Conservation (phyloP, 331 rosid genomes). For the Acacia concinna region DNA sequence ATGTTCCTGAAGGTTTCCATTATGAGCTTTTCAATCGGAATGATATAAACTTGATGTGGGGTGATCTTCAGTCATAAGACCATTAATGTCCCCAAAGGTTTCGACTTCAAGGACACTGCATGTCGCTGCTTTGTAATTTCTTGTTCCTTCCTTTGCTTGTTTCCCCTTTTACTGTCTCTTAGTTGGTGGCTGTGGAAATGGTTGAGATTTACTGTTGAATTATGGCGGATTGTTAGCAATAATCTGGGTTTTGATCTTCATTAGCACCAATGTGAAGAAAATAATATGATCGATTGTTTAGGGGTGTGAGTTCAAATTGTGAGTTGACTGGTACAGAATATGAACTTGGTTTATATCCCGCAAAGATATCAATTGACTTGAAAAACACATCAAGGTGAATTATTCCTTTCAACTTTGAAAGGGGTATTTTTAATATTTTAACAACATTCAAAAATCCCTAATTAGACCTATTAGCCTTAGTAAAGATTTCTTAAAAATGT, state of each 20-base stretch:
- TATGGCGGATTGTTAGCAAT: neutral
- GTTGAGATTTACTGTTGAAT: neutral
- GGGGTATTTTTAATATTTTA: too few species aligned
- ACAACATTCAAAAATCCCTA: too few species aligned
- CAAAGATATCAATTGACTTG: too few species aligned
- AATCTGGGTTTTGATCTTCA: too few species aligned
- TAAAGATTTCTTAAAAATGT: too few species aligned
- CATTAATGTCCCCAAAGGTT: slow-evolving; percentile 37
- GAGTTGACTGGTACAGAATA: neutral
- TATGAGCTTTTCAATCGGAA: slow-evolving; percentile 56
- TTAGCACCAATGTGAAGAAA: neutral
- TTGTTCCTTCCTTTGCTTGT: neutral
- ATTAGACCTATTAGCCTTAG: too few species aligned
- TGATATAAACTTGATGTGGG: slow-evolving; percentile 54
- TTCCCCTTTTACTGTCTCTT: neutral
- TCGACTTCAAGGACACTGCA: slow-evolving; percentile 56
- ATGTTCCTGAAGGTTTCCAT: slow-evolving; percentile 54
- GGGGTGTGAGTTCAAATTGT: neutral
- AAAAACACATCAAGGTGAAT: too few species aligned
- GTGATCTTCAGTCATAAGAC: too few species aligned
- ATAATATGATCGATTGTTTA: neutral
- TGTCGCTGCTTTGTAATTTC: slow-evolving; percentile 54
- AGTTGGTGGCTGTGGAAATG: neutral
- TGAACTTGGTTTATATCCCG: too few species aligned
- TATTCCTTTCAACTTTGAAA: too few species aligned